These are phyloP conservation scores for Magnaporthales sp. DNA, from an alignment of 2,329 filamentous ascomycete genomes.

Conservation along the genomic window DNA sequence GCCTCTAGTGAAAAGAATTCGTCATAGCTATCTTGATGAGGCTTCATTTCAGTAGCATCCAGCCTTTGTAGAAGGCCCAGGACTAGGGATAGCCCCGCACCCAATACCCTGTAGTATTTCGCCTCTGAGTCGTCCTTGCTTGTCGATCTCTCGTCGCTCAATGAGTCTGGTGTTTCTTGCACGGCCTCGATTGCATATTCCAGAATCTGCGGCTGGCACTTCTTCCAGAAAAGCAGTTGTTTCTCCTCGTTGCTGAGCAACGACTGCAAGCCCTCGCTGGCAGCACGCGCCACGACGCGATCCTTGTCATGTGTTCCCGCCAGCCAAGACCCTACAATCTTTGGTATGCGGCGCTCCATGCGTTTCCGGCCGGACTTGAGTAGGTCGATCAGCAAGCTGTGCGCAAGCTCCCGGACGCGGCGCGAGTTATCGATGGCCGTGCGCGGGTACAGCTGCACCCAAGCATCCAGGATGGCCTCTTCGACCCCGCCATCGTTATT, in stretches of 20 bases:
- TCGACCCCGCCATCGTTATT: constrained; percentile 55
- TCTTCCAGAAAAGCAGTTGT: constrained; percentile 64
- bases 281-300: constrained; percentile 64
- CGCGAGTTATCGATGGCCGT: constrained; percentile 84
- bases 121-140: constrained; percentile 76
- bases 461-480: constrained; percentile 76
- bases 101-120: constrained; percentile 72
- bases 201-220: constrained; percentile 72
- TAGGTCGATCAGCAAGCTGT: constrained; percentile 59
- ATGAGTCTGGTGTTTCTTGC: constrained; percentile 67
- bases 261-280: constrained; percentile 63
- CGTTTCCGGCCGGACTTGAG: constrained; percentile 64
- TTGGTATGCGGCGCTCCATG: constrained; percentile 71
- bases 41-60: constrained; percentile 43
- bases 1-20: constrained; percentile 56
- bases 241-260: constrained; percentile 80
- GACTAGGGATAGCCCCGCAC: constrained; percentile 45
- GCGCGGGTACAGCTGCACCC: constrained; percentile 84
- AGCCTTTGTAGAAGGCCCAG: constrained; percentile 42
- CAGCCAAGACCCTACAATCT: constrained; percentile 81
- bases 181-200: constrained; percentile 75
- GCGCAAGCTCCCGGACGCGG: constrained; percentile 79
- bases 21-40: constrained; percentile 54
- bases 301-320: constrained; percentile 84
- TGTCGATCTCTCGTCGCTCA: constrained; percentile 84